These are phyloP conservation scores for Rhipidocladum racemiflorum DNA, from an alignment of 176 grass and related monocot species.

Conservation along the genomic window DNA sequence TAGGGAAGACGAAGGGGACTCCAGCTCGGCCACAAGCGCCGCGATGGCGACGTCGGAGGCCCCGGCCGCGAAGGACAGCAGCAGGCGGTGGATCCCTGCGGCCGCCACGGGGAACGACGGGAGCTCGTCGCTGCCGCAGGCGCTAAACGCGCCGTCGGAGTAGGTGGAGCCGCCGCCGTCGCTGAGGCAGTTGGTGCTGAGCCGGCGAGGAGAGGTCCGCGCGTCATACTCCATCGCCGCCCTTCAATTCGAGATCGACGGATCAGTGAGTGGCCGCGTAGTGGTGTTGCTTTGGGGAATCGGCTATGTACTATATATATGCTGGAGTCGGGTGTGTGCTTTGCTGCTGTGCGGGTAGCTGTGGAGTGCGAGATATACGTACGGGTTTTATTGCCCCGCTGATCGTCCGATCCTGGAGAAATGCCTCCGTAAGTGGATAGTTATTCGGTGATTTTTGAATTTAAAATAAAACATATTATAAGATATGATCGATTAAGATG, in stretches of 20 bases:
- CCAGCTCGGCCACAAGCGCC: slow-evolving; percentile 22
- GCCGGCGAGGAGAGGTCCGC: not conserved
- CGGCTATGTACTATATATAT: not conserved
- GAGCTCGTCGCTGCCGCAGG: not conserved
- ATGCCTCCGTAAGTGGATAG: no score
- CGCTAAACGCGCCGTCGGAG: slow-evolving; percentile 12
- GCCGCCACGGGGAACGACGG: not conserved
- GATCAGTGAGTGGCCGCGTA: not conserved
- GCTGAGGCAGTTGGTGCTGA: not conserved
- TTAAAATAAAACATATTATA: no score
- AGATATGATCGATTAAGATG: no score
- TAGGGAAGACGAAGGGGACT: slow-evolving; percentile 6
- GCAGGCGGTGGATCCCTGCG: not conserved
- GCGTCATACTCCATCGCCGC: not conserved
- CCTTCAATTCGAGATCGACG: not conserved
- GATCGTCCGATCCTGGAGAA: not conserved
- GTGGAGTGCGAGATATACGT: not conserved
- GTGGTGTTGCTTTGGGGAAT: not conserved
- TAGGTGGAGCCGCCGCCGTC: slow-evolving; percentile 12
- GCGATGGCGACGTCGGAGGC: slow-evolving; percentile 12
- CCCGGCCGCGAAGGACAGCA: slow-evolving; percentile 5
- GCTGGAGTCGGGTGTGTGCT: not conserved
- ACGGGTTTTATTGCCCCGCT: not conserved
- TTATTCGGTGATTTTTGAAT: no score
- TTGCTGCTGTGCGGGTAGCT: not conserved